phyloP scores from a whole-genome alignment of 768 basidiomycete species.

The Boletus subparvulus region DNA sequence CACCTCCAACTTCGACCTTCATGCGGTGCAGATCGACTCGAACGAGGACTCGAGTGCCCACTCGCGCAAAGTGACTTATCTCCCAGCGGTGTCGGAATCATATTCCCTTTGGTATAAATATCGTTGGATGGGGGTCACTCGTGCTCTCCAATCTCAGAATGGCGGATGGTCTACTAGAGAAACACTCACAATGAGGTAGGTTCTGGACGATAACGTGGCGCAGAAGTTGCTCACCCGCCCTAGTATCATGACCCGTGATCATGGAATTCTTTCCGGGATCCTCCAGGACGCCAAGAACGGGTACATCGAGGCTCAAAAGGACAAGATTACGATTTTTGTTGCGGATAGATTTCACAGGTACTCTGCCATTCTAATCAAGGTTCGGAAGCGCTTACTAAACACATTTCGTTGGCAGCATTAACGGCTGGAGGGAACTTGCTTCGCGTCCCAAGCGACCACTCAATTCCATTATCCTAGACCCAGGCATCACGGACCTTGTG shows the following conservation, averaged over 20 bases:
- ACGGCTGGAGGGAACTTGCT: slow-evolving; percentile 55
- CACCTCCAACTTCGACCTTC: slow-evolving; percentile 39
- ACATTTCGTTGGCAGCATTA: slow-evolving; percentile 14
- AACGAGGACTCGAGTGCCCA: slow-evolving; percentile 22
- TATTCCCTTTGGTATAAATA: slow-evolving; percentile 37
- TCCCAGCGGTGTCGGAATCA: slow-evolving; percentile 34
- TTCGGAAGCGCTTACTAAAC: neutral
- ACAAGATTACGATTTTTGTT: slow-evolving; percentile 53
- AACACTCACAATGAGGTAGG: slow-evolving; percentile 25
- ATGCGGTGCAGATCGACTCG: slow-evolving; percentile 22
- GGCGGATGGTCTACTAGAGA: slow-evolving; percentile 23
- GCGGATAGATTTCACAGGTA: slow-evolving; percentile 45
- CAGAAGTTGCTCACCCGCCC: neutral
- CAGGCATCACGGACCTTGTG: slow-evolving; percentile 62
- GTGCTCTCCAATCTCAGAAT: slow-evolving; percentile 17
- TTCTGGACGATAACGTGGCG: neutral
- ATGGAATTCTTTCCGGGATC: slow-evolving; percentile 48
- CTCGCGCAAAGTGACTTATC: slow-evolving; percentile 34
- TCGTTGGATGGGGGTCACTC: slow-evolving; percentile 31
- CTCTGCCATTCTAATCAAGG: neutral
- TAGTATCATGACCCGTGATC: slow-evolving; percentile 52
- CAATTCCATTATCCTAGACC: slow-evolving; percentile 67
- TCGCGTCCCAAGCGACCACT: slow-evolving; percentile 65
- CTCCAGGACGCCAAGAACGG: slow-evolving; percentile 52
- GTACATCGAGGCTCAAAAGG: slow-evolving; percentile 52